These are phyloP conservation scores for Endocladia muricata DNA, from an alignment of 31 red algal species.

Conservation along the genomic window DNA sequence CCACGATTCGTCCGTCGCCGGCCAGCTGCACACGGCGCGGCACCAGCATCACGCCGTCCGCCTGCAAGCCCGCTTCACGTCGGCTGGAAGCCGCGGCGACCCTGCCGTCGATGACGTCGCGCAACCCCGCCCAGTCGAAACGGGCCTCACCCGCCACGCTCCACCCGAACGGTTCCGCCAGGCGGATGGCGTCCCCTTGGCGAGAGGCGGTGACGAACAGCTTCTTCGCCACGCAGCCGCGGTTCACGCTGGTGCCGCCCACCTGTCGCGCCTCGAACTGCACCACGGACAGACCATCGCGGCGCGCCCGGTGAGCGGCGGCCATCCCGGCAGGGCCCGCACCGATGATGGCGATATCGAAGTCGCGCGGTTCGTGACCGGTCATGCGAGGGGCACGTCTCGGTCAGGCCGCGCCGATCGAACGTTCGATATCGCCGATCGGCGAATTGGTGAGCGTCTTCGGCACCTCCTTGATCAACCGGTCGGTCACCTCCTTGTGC, in stretches of 20 bases:
- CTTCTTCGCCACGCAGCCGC: conserved; percentile 97
- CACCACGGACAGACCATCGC: conserved; percentile 71
- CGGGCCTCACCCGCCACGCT: conserved; percentile 63
- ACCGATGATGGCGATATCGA: conserved; percentile 91
- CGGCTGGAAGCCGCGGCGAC: conserved; percentile 85
- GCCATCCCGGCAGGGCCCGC: conserved; percentile 95
- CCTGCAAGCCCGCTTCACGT: conserved; percentile 71
- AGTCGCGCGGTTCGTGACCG: conserved; percentile 71
- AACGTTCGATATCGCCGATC: too few relatives aligned
- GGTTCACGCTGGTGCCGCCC: conserved; percentile 98
- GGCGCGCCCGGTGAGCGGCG: conserved; percentile 85
- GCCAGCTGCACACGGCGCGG: conserved; percentile 80
- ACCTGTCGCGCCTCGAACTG: conserved; percentile 87
- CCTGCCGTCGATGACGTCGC: conserved; percentile 77
- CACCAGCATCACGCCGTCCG: conserved; percentile 78
- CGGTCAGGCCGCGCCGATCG: too few relatives aligned
- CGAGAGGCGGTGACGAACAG: conserved; percentile 89
- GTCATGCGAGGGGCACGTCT: too few relatives aligned
- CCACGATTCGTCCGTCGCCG: too few relatives aligned
- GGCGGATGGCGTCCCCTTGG: conserved; percentile 90
- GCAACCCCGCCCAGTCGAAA: conserved; percentile 72
- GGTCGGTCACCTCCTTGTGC: too few relatives aligned
- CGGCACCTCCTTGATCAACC: too few relatives aligned
- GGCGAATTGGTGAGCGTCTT: too few relatives aligned
- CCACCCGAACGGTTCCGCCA: too few relatives aligned